Evolutionary conservation across 2,329 filamentous ascomycete genomes (phyloP), one percentile per base, ranked within the genome.

Genomic region (Colletotrichum trifolii): DNA sequence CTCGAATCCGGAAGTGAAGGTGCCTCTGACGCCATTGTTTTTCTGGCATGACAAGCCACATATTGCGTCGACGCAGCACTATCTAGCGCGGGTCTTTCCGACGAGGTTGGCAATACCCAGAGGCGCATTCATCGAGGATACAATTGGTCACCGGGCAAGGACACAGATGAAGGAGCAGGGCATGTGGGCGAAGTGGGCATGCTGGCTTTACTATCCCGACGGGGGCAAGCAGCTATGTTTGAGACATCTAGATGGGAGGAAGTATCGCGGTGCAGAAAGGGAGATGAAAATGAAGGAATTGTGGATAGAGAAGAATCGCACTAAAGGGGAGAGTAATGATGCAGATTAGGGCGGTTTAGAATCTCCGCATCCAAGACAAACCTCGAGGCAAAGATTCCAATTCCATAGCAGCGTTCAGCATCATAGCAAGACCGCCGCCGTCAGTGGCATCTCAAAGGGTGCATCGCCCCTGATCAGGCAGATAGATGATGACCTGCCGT

Each of bases 1-100:
- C 6, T 49, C 17, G 17, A 54, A 9, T 34, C 55, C n/a, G n/a
- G 33, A 33, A 13, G 66, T 69, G 12, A 47, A 12, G 12, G 71
- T 87, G 1, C 81, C 82, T 0, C 71, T 87, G 45, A 87, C 85
- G 1, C 85, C 85, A 0, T 76, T 87, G 58, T 87, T 86, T 73
- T 85, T 87, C 69, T 87, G 85, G 85, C 84, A 87, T 60, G 85
- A 87, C 65, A 87, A 87, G 68, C 84, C 85, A 0, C 85, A 87
- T 60, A 64, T 87, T 2, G 84, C 81, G 1, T 80, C 78, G 4
- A 80, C 77, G 0, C 68, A 73, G 2, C 85, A 87, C 67, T 87
- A 87, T 60, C 75, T 86, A 0, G 69, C 73, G 1, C 76, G 79
- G 0, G 79, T 87, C 1, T 87, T 87, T 53, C 79, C 84, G 0